Base-by-base conservation (phyloP, 768 basidiomycete species). In the Butyriboletus loyo region DNA sequence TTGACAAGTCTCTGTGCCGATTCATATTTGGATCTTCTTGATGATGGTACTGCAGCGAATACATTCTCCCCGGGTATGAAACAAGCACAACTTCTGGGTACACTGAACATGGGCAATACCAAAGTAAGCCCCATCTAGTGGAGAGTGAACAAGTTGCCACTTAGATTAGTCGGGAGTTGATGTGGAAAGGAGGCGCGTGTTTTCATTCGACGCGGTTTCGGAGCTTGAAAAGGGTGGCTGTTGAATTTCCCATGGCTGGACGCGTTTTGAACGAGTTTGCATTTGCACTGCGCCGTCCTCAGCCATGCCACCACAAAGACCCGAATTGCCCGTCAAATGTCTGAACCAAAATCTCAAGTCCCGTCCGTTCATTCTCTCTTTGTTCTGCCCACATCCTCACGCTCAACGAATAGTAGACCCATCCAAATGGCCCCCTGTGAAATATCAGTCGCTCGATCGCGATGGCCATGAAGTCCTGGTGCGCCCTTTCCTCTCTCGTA, bases 381-480 rank as follows among this genome's bases (percentile, higher is more conserved):
- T 17, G 10, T 15, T 24, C 13, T 14, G 10, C 0, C 24, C 1
- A 3, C 11, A 1, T 24, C 4, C 39, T 46, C 22, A 55, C 40
- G 0, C 45, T 25, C 8, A 22, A 1, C 1, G 9, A 1, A 21
- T 45, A 77, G 78, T 74, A 42, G 75, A 76, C 62, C 50, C 67
- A 39, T 59, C 66, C 30, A 78, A 77, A 60, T 72, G 84, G 53
- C 87, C 87, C 34, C 76, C 80, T 37, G 92, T 95, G 42, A 96
- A 96, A 73, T 96, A 92, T 68, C 93, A 95, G 77, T 87, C 91
- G 56, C 83, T 97, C 45, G 85, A 85, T 62, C 84, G 91, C 57
- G 90, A 95, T 68, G 89, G 88, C 2, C 84, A 86, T 66, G 85
- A 92, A 66, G 92, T 95, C 52, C 80, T 95, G 46, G 91, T 87